Percentiles rank a stretch among this genome's conserved stretches.
These are phyloP conservation scores for Xylaria sp. DNA, from an alignment of 2,329 filamentous ascomycete genomes.

Conservation along the genomic window DNA sequence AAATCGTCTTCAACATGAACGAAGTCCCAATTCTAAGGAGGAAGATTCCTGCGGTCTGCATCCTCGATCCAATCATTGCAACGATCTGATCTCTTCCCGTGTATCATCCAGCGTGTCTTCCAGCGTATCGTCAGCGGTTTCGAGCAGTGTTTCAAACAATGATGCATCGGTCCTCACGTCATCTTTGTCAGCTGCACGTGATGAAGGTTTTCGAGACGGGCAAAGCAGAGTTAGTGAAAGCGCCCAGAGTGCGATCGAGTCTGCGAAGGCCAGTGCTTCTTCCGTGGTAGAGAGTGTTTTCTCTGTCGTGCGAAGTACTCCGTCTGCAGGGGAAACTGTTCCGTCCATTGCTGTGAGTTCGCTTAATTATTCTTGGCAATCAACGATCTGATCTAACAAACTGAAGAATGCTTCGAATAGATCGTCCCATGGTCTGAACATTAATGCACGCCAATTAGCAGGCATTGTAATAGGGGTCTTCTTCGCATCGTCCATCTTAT, in stretches of 20 bases:
- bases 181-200: slow-evolving; percentile 5
- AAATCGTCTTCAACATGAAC: neutral
- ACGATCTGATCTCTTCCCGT: neutral
- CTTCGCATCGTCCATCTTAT: slow-evolving; percentile 30
- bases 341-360: slow-evolving; percentile 24
- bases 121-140: slow-evolving; percentile 15
- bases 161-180: slow-evolving; percentile 6
- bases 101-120: slow-evolving; percentile 15
- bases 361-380: neutral
- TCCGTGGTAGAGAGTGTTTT: slow-evolving; percentile 9
- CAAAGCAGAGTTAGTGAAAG: slow-evolving; percentile 24
- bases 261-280: slow-evolving; percentile 27
- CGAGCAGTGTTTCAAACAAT: slow-evolving; percentile 18
- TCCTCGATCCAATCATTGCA: neutral
- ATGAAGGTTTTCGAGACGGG: slow-evolving; percentile 18
- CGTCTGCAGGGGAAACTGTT: slow-evolving; percentile 6
- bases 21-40: neutral
- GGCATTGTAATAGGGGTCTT: slow-evolving; percentile 36
- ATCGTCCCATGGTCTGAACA: slow-evolving; percentile 3
- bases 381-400: slow-evolving; percentile 11
- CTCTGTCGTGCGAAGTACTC: neutral
- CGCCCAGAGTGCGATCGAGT: slow-evolving; percentile 23
- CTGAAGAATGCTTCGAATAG: slow-evolving; percentile 9
- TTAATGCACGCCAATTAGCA: slow-evolving; percentile 32
- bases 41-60: neutral